Base-by-base conservation (phyloP, 2,329 filamentous ascomycete genomes). In the Graphium sp. region DNA sequence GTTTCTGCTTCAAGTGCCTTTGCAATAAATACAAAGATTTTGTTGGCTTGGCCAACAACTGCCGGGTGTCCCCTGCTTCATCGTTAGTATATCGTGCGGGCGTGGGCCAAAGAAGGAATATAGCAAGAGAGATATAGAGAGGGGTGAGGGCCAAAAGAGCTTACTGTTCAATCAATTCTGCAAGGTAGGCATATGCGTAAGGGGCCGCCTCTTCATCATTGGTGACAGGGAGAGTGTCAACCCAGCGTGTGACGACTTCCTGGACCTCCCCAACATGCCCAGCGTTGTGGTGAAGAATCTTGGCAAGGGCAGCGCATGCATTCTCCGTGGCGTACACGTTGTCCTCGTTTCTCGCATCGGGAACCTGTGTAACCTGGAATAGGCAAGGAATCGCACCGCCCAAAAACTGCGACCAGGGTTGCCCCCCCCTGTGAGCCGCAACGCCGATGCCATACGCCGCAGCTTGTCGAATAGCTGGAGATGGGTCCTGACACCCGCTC, bases 311-410 rank as follows among this genome's bases (percentile, higher is more conserved):
- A 23, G 89, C 87, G 41, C 83, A 94, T 6, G 87, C 87, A 47
- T 98, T 98, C 56, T 98, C 89, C 2, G 89, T 95, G 3, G 89
- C 89, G 47, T 92, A 98, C 2, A 93, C 78, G 42, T 95, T 85
- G 41, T 95, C 89, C 37, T 95, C 89, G 26, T 71, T 75, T 37
- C 89, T 73, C 5, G 87, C 76, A 38, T 92, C 78, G 3, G 78
- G 71, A 31, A 87, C 66, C 44, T 80, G 75, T 5, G 76, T 83
- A 26, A 82, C 79, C 46, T 84, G 74, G 59, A 98, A 93, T 18
- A 98, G 63, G 37, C 72, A 74, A 8, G 80, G 79, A 29, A 95
- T 58, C 26, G 80, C 75, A 17, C 74, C 75, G 12, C 77, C 78
- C 5, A 89, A 67, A 51, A 95, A 98, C 32, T 83, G 75, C 22